Evolutionary conservation across 2,329 filamentous ascomycete species (phyloP).

Genomic region (Emericellopsis atlantica): DNA sequence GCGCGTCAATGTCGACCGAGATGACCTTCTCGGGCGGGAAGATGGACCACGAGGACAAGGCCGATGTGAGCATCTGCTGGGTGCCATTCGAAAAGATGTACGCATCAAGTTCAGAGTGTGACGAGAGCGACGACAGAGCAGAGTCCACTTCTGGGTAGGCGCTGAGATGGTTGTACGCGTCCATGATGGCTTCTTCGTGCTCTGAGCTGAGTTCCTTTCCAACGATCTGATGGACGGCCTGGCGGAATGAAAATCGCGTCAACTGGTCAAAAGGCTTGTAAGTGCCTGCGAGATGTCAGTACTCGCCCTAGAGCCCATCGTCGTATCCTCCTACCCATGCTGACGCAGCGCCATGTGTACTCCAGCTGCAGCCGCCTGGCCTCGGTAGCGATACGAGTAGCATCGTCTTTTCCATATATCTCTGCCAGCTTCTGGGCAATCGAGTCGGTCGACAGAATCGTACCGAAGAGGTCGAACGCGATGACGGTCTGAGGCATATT

Average conservation of each 20-base stretch:
- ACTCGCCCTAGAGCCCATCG: neutral
- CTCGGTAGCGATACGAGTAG: slow-evolving; percentile 39
- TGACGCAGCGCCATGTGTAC: slow-evolving; percentile 65
- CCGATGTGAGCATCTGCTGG: slow-evolving; percentile 45
- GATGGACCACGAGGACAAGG: slow-evolving; percentile 32
- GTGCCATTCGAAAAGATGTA: slow-evolving; percentile 65
- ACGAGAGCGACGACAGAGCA: slow-evolving; percentile 34
- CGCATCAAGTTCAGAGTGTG: slow-evolving; percentile 26
- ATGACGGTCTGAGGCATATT: slow-evolving; percentile 30
- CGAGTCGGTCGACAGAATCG: slow-evolving; percentile 58
- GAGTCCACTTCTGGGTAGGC: slow-evolving; percentile 51
- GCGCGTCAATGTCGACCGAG: slow-evolving; percentile 37
- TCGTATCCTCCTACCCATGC: slow-evolving; percentile 46
- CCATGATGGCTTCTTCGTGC: slow-evolving; percentile 40
- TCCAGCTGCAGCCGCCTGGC: slow-evolving; percentile 64
- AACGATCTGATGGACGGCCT: slow-evolving; percentile 48
- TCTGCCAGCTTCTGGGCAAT: slow-evolving; percentile 46
- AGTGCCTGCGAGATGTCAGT: slow-evolving; percentile 26
- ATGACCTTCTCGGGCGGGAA: slow-evolving; percentile 37
- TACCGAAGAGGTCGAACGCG: slow-evolving; percentile 68
- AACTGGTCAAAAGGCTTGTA: slow-evolving; percentile 41
- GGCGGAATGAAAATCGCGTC: slow-evolving; percentile 46
- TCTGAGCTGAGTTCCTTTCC: slow-evolving; percentile 26
- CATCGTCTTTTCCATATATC: slow-evolving; percentile 44
- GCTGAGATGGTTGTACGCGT: slow-evolving; percentile 49